Conservation (phyloP, 1,139 yeast species). For the Trichomonascaceae sp. region DNA sequence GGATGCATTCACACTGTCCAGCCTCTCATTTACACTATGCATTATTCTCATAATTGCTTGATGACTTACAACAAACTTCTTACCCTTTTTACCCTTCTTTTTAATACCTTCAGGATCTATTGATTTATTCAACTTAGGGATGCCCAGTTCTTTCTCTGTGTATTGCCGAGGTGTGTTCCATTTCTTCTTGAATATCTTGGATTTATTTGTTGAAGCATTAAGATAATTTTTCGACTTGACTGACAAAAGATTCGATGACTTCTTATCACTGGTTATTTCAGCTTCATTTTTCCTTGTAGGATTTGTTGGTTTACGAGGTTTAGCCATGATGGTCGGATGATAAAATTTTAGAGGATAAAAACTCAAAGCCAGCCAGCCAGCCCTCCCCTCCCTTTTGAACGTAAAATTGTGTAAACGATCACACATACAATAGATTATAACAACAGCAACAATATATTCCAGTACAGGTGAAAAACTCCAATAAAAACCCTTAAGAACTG, state of each 20-base stretch:
- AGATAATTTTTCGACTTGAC: conserved; percentile 7
- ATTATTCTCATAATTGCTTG: conserved; percentile 67
- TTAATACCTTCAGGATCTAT: conserved; percentile 78
- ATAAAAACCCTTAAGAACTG: too few relatives aligned
- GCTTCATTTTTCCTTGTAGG: conserved; percentile 21
- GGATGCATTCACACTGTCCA: conserved; percentile 79
- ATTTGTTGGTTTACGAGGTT: conserved; percentile 16
- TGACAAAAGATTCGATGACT: conserved; percentile 24
- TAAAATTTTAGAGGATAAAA: background rate
- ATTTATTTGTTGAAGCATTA: conserved; percentile 5
- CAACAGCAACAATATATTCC: too few relatives aligned
- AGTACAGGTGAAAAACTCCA: too few relatives aligned
- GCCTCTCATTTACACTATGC: conserved; percentile 72
- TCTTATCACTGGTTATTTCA: conserved; percentile 21
- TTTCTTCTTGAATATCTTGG: conserved; percentile 27
- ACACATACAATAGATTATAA: too few relatives aligned
- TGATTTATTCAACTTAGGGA: conserved; percentile 77
- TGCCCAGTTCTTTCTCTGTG: conserved; percentile 67
- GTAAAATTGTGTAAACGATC: too few relatives aligned
- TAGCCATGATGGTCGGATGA: conserved; percentile 16
- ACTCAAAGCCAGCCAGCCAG: too few relatives aligned
- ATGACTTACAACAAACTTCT: conserved; percentile 63
- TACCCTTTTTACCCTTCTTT: conserved; percentile 84
- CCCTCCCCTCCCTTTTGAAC: too few relatives aligned
- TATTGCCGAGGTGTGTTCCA: conserved; percentile 49